phyloP scores from a whole-genome alignment of 768 basidiomycete genomes.

The Phlegmacium glaucopus region DNA sequence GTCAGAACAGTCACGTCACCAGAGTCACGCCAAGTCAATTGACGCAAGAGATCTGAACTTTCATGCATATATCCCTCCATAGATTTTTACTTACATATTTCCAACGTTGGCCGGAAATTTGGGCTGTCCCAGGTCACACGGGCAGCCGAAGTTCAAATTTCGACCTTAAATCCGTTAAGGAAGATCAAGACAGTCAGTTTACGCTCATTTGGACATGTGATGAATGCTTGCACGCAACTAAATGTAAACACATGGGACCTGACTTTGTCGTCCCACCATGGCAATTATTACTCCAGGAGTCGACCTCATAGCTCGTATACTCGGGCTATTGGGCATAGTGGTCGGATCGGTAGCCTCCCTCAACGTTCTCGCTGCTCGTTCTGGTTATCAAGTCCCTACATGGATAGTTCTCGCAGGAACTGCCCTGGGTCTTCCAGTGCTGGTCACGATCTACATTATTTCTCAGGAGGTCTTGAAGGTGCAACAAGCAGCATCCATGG shows the following conservation, averaged over 20 bases:
- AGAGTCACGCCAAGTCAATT: no score
- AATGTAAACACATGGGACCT: neutral
- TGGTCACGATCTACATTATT: conserved; percentile 27
- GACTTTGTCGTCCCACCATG: neutral
- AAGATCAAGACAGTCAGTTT: no score
- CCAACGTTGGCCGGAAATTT: no score
- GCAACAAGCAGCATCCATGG: conserved; percentile 38
- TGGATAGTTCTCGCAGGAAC: conserved; percentile 34
- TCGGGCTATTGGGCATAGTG: neutral
- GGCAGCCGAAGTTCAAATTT: no score
- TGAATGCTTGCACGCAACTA: no score
- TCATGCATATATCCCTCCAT: no score
- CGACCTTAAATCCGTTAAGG: no score
- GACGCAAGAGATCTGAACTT: no score
- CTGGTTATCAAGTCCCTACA: conserved; percentile 26
- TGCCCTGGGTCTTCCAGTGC: conserved; percentile 30
- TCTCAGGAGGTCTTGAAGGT: conserved; percentile 25
- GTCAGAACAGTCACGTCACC: no score
- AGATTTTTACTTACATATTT: no score
- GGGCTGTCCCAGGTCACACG: no score
- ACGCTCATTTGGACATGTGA: no score
- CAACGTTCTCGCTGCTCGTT: conserved; percentile 8
- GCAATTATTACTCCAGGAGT: neutral
- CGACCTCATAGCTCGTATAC: neutral
- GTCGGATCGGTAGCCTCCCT: neutral